Percentiles rank a stretch among this genome's conserved stretches.
phyloP scores from a whole-genome alignment of 148 eudicot genomes.

The Silene conica region DNA sequence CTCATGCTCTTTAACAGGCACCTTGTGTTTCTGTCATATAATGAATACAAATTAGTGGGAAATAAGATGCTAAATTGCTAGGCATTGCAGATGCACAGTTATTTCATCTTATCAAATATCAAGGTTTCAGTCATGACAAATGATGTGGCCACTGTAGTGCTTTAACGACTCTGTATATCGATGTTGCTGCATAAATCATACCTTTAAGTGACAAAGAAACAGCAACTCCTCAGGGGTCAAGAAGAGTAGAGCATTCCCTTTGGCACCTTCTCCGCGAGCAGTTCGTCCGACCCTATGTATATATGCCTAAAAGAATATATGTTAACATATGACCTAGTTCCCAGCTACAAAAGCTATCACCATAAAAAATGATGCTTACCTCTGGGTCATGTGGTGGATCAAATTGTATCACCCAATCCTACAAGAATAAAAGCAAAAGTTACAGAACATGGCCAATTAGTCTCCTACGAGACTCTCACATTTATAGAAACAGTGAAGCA shows the following conservation, averaged over 20 bases:
- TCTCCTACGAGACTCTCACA: neutral
- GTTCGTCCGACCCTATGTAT: slow-evolving; percentile 93
- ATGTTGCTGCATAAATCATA: slow-evolving; percentile 16
- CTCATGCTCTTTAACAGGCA: slow-evolving; percentile 64
- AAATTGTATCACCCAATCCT: slow-evolving; percentile 93
- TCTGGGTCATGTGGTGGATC: slow-evolving; percentile 91
- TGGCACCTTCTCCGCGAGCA: slow-evolving; percentile 90
- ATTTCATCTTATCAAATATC: neutral
- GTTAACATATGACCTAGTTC: neutral
- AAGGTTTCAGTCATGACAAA: neutral
- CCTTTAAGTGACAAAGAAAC: slow-evolving; percentile 72
- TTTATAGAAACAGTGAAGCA: neutral
- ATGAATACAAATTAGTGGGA: neutral
- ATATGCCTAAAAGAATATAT: slow-evolving; percentile 49
- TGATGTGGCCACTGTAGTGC: neutral
- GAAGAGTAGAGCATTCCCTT: slow-evolving; percentile 76
- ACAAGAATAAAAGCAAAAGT: slow-evolving; percentile 8
- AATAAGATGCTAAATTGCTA: neutral
- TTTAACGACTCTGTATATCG: neutral
- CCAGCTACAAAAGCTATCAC: neutral
- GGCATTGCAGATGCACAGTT: neutral
- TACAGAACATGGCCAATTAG: neutral
- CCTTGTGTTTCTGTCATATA: slow-evolving; percentile 54
- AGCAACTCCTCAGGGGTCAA: slow-evolving; percentile 74
- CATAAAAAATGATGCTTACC: slow-evolving; percentile 29